Evolutionary conservation across 192 early-diverging fungal genomes (phyloP).

Genomic region (Geosiphon pyriformis): DNA sequence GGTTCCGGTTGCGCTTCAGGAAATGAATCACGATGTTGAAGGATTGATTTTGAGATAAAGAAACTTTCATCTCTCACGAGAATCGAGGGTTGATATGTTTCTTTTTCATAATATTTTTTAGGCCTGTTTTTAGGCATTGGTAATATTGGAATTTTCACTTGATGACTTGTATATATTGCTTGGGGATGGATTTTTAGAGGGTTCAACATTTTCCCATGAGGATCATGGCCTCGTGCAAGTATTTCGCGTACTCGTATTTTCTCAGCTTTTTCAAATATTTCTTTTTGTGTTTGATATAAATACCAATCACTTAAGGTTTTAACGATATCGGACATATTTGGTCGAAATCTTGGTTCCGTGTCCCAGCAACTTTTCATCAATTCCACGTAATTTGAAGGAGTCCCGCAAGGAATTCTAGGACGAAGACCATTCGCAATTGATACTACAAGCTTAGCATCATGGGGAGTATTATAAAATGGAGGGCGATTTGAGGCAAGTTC

Average conservation of each 20-base stretch:
- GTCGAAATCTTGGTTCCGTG: not conserved
- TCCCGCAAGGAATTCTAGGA: not conserved
- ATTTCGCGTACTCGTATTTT: conserved; percentile 1
- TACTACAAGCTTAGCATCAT: not conserved
- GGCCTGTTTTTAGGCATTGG: not conserved
- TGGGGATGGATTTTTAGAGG: conserved; percentile 18
- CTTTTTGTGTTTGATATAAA: not conserved
- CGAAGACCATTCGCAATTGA: not conserved
- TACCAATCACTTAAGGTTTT: conserved; percentile 4
- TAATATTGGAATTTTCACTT: conserved; percentile 16
- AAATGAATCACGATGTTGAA: not conserved
- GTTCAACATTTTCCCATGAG: not conserved
- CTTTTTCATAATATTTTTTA: not conserved
- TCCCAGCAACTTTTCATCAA: conserved; percentile 16
- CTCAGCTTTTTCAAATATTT: conserved; percentile 3
- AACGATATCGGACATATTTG: conserved; percentile 4
- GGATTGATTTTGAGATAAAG: not conserved
- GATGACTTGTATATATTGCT: conserved; percentile 16
- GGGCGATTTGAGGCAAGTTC: conserved; percentile 14
- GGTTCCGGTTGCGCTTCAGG: not conserved
- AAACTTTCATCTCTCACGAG: not conserved
- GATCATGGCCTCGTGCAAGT: not conserved
- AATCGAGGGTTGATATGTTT: not conserved
- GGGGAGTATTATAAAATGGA: conserved; percentile 15
- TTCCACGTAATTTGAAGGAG: conserved; percentile 10